These are phyloP conservation scores for Xylariaceae sp. DNA, from an alignment of 2,329 filamentous ascomycete species.

Conservation along the genomic window DNA sequence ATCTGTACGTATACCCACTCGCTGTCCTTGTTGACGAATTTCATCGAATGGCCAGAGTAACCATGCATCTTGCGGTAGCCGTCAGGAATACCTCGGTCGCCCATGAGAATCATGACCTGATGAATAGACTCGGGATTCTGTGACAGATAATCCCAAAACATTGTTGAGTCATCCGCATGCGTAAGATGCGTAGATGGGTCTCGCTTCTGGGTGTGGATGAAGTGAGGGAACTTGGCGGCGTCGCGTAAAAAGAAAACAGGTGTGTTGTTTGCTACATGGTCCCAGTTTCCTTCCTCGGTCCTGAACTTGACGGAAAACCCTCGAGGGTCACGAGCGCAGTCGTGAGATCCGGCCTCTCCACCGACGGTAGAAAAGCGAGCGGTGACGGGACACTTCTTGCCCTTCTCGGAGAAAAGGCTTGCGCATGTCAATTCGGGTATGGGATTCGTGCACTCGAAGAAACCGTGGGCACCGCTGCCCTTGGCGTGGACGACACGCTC, in stretches of 20 bases:
- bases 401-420: conserved; percentile 50
- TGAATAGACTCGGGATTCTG: conserved; percentile 64
- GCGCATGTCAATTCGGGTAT: conserved; percentile 51
- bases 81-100: conserved; percentile 62
- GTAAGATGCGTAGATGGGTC: conserved; percentile 65
- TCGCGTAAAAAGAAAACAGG: conserved; percentile 75
- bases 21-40: conserved; percentile 62
- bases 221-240: conserved; percentile 67
- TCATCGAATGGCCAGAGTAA: conserved; percentile 65
- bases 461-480: conserved; percentile 18
- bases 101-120: conserved; percentile 63
- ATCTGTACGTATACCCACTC: conserved; percentile 64
- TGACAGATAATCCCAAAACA: conserved; percentile 63
- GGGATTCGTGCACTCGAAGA: conserved; percentile 39
- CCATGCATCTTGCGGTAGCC: conserved; percentile 65
- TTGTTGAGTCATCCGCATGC: conserved; percentile 45
- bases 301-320: conserved; percentile 72
- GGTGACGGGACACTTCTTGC: conserved; percentile 65
- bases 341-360: conserved; percentile 58
- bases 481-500: conserved; percentile 23
- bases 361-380: conserved; percentile 73
- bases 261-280: conserved; percentile 69
- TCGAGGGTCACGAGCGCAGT: conserved; percentile 56
- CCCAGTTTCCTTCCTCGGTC: conserved; percentile 71
- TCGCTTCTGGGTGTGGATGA: conserved; percentile 74